phyloP scores from a whole-genome alignment of 108 stramenopile genomes.

The Nannochloropsis oceanica region DNA sequence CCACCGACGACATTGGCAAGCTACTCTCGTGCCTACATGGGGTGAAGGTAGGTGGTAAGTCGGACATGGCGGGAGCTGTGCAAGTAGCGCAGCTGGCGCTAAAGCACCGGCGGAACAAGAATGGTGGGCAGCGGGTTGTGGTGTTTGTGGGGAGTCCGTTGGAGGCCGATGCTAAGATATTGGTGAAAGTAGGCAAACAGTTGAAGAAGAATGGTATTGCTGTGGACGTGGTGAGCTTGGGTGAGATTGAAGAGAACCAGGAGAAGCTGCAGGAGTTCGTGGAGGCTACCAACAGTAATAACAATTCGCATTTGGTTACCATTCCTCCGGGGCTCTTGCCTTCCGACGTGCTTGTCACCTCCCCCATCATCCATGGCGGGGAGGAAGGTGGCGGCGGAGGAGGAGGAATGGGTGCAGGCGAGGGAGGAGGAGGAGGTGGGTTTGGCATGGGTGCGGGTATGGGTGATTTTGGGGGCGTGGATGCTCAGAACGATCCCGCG shows the following conservation, averaged over 20 bases:
- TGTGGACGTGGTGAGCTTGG: constrained; percentile 85
- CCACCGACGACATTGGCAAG: constrained; percentile 87
- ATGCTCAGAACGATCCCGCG: constrained; percentile 95
- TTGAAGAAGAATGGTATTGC: constrained; percentile 89
- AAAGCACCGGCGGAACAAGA: constrained; percentile 94
- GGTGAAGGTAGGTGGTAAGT: constrained; percentile 39
- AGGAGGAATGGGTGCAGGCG: not conserved
- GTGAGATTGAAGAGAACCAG: constrained; percentile 72
- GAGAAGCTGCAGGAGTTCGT: constrained; percentile 68
- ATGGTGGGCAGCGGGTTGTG: constrained; percentile 83
- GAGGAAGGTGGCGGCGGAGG: constrained; percentile 39
- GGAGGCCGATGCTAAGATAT: constrained; percentile 25
- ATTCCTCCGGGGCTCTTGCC: constrained; percentile 84
- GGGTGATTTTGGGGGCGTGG: constrained; percentile 79
- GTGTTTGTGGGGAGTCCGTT: constrained; percentile 74
- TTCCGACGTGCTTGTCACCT: constrained; percentile 70
- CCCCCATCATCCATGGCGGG: constrained; percentile 62
- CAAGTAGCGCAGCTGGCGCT: constrained; percentile 83
- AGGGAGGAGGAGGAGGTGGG: constrained; percentile 34
- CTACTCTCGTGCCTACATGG: constrained; percentile 64
- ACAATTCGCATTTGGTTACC: constrained; percentile 78
- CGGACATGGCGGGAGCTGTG: constrained; percentile 61
- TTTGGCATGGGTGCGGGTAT: constrained; percentile 52
- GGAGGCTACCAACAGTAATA: constrained; percentile 71
- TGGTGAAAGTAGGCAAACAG: constrained; percentile 64